These are phyloP conservation scores for Acorus gramineus DNA, from an alignment of 106 monocot species.

Conservation along the genomic window DNA sequence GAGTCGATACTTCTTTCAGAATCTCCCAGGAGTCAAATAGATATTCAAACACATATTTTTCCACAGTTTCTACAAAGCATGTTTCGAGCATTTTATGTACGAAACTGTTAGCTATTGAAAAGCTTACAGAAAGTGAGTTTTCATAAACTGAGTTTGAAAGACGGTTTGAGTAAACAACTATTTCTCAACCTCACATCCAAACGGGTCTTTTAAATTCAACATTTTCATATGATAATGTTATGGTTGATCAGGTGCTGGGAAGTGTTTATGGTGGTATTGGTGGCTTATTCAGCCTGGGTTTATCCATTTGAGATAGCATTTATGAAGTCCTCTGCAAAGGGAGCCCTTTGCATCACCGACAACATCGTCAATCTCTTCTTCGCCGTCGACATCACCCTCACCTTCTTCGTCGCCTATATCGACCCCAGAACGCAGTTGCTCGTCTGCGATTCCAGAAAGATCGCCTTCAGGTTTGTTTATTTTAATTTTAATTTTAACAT, in stretches of 20 bases:
- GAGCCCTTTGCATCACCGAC: slow-evolving; percentile 54
- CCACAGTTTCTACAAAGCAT: too few species aligned
- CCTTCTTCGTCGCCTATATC: slow-evolving; percentile 79
- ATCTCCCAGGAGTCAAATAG: too few species aligned
- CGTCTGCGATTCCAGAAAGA: slow-evolving; percentile 50
- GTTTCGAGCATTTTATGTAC: too few species aligned
- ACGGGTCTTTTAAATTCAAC: too few species aligned
- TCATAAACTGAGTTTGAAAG: too few species aligned
- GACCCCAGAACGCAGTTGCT: slow-evolving; percentile 74
- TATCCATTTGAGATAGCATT: slow-evolving; percentile 93
- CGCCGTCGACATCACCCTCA: slow-evolving; percentile 64
- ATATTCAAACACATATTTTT: too few species aligned
- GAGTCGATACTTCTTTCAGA: too few species aligned
- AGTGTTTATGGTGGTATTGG: slow-evolving; percentile 75
- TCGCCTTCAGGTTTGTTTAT: slow-evolving; percentile 55
- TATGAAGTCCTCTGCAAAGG: slow-evolving; percentile 40
- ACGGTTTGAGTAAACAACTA: too few species aligned
- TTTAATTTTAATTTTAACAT: background rate
- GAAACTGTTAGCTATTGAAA: too few species aligned
- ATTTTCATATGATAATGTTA: too few species aligned
- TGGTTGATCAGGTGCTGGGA: slow-evolving; percentile 67
- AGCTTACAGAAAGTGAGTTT: too few species aligned
- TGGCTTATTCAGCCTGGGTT: slow-evolving; percentile 84
- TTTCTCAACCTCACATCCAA: too few species aligned
- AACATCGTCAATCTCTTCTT: slow-evolving; percentile 65